A percentile compares a stretch with the other conserved stretches of the same genome.
These are phyloP conservation scores for Microcera coccophila DNA, from an alignment of 2,329 filamentous ascomycete genomes.

Conservation along the genomic window DNA sequence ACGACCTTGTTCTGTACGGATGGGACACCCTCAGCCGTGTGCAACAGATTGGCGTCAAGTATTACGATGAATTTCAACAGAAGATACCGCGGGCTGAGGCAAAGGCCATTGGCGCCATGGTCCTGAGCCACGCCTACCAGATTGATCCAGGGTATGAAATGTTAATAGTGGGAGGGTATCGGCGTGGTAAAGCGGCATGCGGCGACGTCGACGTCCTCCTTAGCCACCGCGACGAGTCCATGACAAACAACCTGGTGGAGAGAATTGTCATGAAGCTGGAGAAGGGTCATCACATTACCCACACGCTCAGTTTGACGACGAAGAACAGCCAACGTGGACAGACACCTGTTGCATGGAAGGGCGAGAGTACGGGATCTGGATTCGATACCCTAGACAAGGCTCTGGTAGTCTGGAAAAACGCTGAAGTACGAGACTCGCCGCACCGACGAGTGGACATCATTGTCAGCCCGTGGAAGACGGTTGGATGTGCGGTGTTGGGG, in stretches of 20 bases:
- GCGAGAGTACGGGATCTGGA: conserved; percentile 47
- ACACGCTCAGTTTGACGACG: conserved; percentile 69
- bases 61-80: conserved; percentile 76
- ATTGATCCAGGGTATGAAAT: conserved; percentile 55
- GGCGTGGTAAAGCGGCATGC: conserved; percentile 67
- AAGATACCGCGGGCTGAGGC: conserved; percentile 72
- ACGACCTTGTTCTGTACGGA: conserved; percentile 79
- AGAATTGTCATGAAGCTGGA: conserved; percentile 71
- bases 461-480: conserved; percentile 80
- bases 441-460: conserved; percentile 92
- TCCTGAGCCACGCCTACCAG: conserved; percentile 63
- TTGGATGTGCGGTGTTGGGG: conserved; percentile 81
- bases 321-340: conserved; percentile 72
- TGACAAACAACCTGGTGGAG: conserved; percentile 67
- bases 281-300: conserved; percentile 66
- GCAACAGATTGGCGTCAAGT: conserved; percentile 93
- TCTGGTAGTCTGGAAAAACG: conserved; percentile 78
- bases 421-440: conserved; percentile 28
- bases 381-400: conserved; percentile 93
- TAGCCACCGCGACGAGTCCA: conserved; percentile 67
- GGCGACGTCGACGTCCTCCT: conserved; percentile 87
- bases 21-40: conserved; percentile 72
- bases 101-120: conserved; percentile 59
- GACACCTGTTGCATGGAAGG: conserved; percentile 51
- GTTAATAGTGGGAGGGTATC: conserved; percentile 73